Evolutionary conservation across 2,329 filamentous ascomycete genomes (phyloP), one percentile per base, ranked within the genome.

Genomic region (Lachnellula occidentalis): DNA sequence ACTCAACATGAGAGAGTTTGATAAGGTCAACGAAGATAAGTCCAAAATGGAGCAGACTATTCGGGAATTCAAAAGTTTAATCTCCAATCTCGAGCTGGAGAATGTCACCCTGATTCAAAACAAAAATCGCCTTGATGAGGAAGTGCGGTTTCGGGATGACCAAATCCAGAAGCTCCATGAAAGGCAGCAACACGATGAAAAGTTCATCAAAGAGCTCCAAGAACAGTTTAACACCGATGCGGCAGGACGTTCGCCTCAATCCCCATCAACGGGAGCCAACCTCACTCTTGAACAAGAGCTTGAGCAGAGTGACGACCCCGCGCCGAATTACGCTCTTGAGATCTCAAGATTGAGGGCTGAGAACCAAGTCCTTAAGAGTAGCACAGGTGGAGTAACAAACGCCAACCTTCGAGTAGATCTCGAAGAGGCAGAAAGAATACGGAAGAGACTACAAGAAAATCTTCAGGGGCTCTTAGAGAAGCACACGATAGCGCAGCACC

Each of bases 271-370:
- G 19, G 51, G 9, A 36, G 22, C 42, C 56, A 48, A 31, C 3
- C 72, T 78, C 41, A 81, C 72, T 56, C 76, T 86, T 8, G 82
- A 84, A 67, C 78, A 85, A 56, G 83, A 86, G 66, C 73, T 86
- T 4, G 77, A 80, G 46, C 60, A 63, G 45, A 62, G 55, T 36
- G 58, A 60, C 24, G 61, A 63, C 34, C 53, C 52, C 50, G 74
- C 74, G 54, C 76, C 77, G 22, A 73, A 73, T 15, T 69, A 79
- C 48, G 73, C 74, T 11, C 70, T 81, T 43, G 75, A 76, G n/a
- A 66, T 83, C 21, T 80, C 80, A 31, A 77, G 82, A 34, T 71
- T 86, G 47, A 81, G 79, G 64, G 79, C 82, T 5, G 83, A 86
- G 67, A 85, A 83, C 61, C 76, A 78, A 36, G 67, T 85, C 7